Percentiles rank a stretch among this genome's conserved stretches.
Evolutionary conservation across 768 basidiomycete genomes (phyloP).

Genomic region (Mycena venus): DNA sequence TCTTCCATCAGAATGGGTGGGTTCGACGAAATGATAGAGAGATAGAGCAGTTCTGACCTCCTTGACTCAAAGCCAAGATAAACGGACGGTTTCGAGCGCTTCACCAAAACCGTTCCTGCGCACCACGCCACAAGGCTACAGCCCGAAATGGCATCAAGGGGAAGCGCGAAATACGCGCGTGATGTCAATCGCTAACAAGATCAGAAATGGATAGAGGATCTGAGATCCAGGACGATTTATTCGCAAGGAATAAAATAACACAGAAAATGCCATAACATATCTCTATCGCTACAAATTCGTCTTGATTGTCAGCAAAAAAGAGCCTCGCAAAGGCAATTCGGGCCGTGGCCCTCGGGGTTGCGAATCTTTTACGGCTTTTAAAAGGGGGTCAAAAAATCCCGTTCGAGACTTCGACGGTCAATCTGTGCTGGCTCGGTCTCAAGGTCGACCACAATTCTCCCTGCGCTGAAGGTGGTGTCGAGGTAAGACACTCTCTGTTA

Average conservation of each 20-base stretch:
- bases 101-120: background rate
- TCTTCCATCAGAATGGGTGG: constrained; percentile 2
- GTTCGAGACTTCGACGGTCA: constrained; percentile 29
- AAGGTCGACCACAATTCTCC: constrained; percentile 15
- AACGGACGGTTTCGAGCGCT: background rate
- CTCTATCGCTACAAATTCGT: constrained; percentile 19
- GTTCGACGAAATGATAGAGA: background rate
- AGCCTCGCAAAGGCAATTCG: background rate
- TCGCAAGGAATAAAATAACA: constrained; percentile 26
- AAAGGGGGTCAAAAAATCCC: constrained; percentile 30
- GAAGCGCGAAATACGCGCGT: constrained; percentile 17
- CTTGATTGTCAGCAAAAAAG: constrained; percentile 23
- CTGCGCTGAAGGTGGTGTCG: constrained; percentile 1
- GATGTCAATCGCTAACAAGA: constrained; percentile 1
- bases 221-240: constrained; percentile 18
- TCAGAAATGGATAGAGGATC: background rate
- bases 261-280: constrained; percentile 29
- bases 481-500: constrained; percentile 9
- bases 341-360: constrained; percentile 27
- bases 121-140: constrained; percentile 3
- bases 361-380: constrained; percentile 27
- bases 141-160: constrained; percentile 18
- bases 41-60: background rate
- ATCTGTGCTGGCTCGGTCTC: constrained; percentile 22
- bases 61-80: background rate